A percentile compares a stretch with the other conserved stretches of the same genome.
Evolutionary conservation across 208 protist genomes (phyloP).

Genomic region (Trichomonas gallinae): DNA sequence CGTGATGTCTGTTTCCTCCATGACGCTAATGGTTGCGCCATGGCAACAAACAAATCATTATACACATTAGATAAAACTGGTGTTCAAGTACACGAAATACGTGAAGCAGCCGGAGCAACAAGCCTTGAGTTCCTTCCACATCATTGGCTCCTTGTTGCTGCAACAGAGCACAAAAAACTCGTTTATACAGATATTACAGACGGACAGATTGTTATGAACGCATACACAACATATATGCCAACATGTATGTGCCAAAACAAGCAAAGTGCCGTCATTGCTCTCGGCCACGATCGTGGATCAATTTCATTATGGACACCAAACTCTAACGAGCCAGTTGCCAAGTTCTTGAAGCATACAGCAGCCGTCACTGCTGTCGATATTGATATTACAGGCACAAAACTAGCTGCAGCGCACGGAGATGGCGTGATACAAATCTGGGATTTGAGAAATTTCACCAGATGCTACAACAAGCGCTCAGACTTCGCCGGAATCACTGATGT

Average conservation of each 20-base stretch:
- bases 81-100: not conserved
- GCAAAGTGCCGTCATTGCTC: not conserved
- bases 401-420: not conserved
- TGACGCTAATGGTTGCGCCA: not conserved
- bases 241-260: not conserved
- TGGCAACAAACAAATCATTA: not conserved
- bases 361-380: not conserved
- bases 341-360: not conserved
- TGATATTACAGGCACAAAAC: not conserved
- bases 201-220: not conserved
- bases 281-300: not conserved
- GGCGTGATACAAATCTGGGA: not conserved
- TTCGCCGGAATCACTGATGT: not conserved
- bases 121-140: not conserved
- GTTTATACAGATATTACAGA: not conserved
- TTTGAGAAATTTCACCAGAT: not conserved
- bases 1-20: not conserved
- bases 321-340: not conserved
- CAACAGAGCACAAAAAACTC: not conserved
- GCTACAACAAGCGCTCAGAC: not conserved
- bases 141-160: not conserved
- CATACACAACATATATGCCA: not conserved
- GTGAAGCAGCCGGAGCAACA: not conserved
- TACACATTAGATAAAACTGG: not conserved
- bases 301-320: constrained; percentile 17